Conservation (phyloP, 2,329 filamentous ascomycete species). For the Talaromyces sp. region DNA sequence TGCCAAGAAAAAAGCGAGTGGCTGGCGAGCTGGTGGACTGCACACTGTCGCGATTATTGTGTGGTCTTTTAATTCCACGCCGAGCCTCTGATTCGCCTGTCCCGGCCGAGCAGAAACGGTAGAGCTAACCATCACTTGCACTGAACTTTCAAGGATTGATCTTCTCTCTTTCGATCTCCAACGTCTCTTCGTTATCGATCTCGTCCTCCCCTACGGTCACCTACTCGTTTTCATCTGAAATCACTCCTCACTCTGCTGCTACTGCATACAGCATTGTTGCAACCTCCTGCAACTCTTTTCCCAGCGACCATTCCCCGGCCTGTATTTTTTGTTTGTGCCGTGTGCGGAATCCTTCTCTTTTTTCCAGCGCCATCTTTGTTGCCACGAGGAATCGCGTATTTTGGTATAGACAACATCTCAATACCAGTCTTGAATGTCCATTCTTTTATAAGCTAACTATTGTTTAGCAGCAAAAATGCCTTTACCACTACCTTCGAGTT, state of each 20-base stretch:
- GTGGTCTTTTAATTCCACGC: slow-evolving; percentile 17
- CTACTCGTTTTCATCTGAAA: slow-evolving; percentile 16
- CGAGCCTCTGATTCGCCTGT: background rate
- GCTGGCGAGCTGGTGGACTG: slow-evolving; percentile 14
- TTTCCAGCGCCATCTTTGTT: slow-evolving; percentile 19
- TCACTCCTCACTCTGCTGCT: slow-evolving; percentile 12
- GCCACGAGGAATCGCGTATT: slow-evolving; percentile 20
- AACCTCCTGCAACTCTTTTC: slow-evolving; percentile 10
- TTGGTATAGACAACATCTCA: slow-evolving; percentile 5
- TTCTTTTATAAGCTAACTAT: slow-evolving; percentile 25
- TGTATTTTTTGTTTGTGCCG: slow-evolving; percentile 21
- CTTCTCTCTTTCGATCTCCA: slow-evolving; percentile 20
- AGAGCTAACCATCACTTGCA: slow-evolving; percentile 9
- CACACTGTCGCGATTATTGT: slow-evolving; percentile 16
- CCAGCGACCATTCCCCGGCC: slow-evolving; percentile 15
- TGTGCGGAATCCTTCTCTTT: slow-evolving; percentile 20
- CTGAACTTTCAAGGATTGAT: slow-evolving; percentile 15
- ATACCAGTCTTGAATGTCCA: slow-evolving; percentile 14
- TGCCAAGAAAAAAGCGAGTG: slow-evolving; percentile 13
- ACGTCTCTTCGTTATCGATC: slow-evolving; percentile 18
- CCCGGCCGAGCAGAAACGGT: slow-evolving; percentile 4
- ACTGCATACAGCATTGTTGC: slow-evolving; percentile 20
- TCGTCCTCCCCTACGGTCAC: slow-evolving; percentile 12
- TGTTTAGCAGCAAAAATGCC: slow-evolving; percentile 53
- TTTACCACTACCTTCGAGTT: slow-evolving; percentile 76